Conservation (phyloP, 164 flowering plant genomes). For the Akebia trifoliata region DNA sequence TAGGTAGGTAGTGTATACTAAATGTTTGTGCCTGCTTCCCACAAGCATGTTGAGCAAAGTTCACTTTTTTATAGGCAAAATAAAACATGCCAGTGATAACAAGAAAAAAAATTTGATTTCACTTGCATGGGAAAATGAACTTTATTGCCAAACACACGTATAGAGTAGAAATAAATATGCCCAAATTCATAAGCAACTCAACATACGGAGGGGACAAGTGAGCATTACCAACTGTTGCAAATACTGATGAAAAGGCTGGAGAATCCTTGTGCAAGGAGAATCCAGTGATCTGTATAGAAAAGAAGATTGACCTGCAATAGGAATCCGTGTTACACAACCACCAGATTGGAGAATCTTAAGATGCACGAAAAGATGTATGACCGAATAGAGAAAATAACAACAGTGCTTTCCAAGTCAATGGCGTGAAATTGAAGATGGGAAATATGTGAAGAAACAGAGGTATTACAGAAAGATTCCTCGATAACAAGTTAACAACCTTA, state of each 20-base stretch:
- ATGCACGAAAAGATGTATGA: neutral
- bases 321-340: constrained; percentile 1
- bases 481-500: too few species aligned
- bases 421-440: too few species aligned
- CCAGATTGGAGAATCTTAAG: neutral
- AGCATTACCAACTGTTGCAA: constrained; percentile 44
- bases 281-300: constrained; percentile 22
- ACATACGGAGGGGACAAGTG: neutral
- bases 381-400: neutral
- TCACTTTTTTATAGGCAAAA: too few species aligned
- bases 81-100: too few species aligned
- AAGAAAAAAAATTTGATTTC: too few species aligned
- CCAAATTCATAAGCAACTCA: neutral
- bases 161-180: too few species aligned
- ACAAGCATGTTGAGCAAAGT: too few species aligned
- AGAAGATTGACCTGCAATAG: constrained; percentile 31
- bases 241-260: constrained; percentile 38
- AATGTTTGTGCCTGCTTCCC: too few species aligned
- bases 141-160: neutral
- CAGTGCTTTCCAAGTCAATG: neutral
- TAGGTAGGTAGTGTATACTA: too few species aligned
- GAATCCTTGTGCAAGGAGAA: constrained; percentile 21
- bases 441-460: too few species aligned
- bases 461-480: too few species aligned
- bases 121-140: neutral